These are phyloP conservation scores for Fomitopsis betulina DNA, from an alignment of 1,284 basidiomycete genomes.

Conservation along the genomic window DNA sequence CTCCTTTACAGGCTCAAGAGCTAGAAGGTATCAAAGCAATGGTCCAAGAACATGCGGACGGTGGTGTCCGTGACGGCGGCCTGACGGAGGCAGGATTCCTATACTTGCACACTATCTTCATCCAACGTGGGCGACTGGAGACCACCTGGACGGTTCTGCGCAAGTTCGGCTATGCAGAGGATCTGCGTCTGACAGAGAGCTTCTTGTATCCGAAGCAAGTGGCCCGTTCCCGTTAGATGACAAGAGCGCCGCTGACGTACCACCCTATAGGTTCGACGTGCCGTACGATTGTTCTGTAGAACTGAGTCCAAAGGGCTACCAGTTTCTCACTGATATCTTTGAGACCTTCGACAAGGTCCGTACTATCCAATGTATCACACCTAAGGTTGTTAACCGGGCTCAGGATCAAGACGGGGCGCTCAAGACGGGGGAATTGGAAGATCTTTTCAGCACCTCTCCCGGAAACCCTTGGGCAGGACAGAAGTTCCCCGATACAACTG, in stretches of 20 bases:
- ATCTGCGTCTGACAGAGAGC: conserved; percentile 83
- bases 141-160: conserved; percentile 97
- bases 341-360: conserved; percentile 91
- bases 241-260: conserved; percentile 6
- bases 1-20: conserved; percentile 89
- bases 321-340: conserved; percentile 97
- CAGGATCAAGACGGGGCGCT: conserved; percentile 95
- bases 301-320: conserved; percentile 88
- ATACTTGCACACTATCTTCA: conserved; percentile 95
- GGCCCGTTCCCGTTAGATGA: conserved; percentile 7
- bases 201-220: conserved; percentile 83
- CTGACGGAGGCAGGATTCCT: conserved; percentile 93
- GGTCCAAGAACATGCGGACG: conserved; percentile 71
- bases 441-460: conserved; percentile 91
- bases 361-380: background rate
- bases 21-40: conserved; percentile 88
- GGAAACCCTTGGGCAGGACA: conserved; percentile 89
- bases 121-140: conserved; percentile 93
- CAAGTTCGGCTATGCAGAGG: conserved; percentile 95
- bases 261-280: conserved; percentile 78
- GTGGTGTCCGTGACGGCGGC: conserved; percentile 68
- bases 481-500: conserved; percentile 87
- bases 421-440: conserved; percentile 80
- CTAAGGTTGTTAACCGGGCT: background rate
- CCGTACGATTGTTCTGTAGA: conserved; percentile 94